Percentiles rank a stretch among this genome's conserved stretches.
Evolutionary conservation across 2,329 filamentous ascomycete species (phyloP).

Genomic region (Colletotrichum sojae): DNA sequence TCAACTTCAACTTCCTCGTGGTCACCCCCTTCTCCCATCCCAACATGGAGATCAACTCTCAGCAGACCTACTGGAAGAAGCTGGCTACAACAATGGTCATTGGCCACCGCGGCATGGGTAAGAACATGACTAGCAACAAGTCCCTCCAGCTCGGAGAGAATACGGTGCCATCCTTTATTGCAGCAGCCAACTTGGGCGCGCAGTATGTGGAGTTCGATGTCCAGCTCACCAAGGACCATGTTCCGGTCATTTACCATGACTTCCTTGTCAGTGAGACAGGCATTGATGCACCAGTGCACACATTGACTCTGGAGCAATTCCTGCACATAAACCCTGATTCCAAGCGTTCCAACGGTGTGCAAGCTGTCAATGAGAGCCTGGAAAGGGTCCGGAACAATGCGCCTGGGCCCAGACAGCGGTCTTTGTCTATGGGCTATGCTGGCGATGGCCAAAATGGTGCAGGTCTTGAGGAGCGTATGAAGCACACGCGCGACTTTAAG

Average conservation of each 20-base stretch:
- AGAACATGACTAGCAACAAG: slow-evolving; percentile 86
- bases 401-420: slow-evolving; percentile 59
- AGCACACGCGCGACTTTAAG: slow-evolving; percentile 96
- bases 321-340: slow-evolving; percentile 82
- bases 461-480: slow-evolving; percentile 85
- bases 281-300: slow-evolving; percentile 96
- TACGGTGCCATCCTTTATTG: slow-evolving; percentile 95
- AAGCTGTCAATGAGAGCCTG: slow-evolving; percentile 47
- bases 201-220: slow-evolving; percentile 87
- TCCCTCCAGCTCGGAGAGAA: slow-evolving; percentile 97
- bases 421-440: slow-evolving; percentile 68
- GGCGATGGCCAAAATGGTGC: slow-evolving; percentile 52
- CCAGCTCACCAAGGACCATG: slow-evolving; percentile 97
- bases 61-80: slow-evolving; percentile 97
- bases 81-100: slow-evolving; percentile 88
- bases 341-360: slow-evolving; percentile 41
- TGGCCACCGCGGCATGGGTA: slow-evolving; percentile 83
- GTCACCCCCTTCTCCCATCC: slow-evolving; percentile 95
- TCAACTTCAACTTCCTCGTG: slow-evolving; percentile 97
- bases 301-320: slow-evolving; percentile 94
- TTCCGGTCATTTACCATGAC: slow-evolving; percentile 98
- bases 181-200: slow-evolving; percentile 91
- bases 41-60: slow-evolving; percentile 91
- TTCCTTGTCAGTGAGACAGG: slow-evolving; percentile 98
- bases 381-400: slow-evolving; percentile 49